Base-by-base conservation (phyloP, 495 filamentous ascomycete genomes). In the Jackrogersella multiformis region DNA sequence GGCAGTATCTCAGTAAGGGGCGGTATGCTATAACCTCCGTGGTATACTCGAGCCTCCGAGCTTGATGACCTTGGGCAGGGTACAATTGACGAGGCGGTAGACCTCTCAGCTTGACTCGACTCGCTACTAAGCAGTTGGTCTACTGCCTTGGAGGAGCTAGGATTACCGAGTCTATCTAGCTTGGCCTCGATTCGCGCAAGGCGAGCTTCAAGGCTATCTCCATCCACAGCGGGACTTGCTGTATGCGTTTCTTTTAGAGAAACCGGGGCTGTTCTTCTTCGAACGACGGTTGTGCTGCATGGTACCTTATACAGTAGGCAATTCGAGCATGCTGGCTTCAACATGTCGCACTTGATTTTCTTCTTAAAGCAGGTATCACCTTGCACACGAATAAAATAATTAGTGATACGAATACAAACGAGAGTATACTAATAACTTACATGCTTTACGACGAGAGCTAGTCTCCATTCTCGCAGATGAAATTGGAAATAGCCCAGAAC, bases 311-410 rank as follows among this genome's bases (percentile, higher is more conserved):
- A 77, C 21, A 73, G 65, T 15, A 64, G 52, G 54, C 75, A 77
- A 28, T 77, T 75, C 12, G 75, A 77, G 59, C 75, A 77, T 3
- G 62, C 52, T 7, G 75, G 73, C 52, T 71, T 77, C 23, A 75
- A 30, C 69, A 69, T 74, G 53, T 77, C 74, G 60, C 74, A 77
- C 35, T 66, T 74, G 16, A 77, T 73, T 52, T 77, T 77, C 49
- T 75, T 77, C 69, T 69, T 70, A 34, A 75, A 75, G 65, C 74
- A 77, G 2, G 74, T 72, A 46, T 77, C 74, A 42, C 74, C 66
- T 69, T 28, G 4, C 5, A 23, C 20, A 58, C 34, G 1, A 16
- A 20, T 1, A 15, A 8, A 10, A n/a, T n/a, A 9, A 30, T 69
- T 55, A 64, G 41, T 36, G 4, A 42, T 5, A 10, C 38, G 7